Evolutionary conservation across 2,329 filamentous ascomycete genomes (phyloP), one percentile per base, ranked within the genome.

Genomic region (Orbilia oligospora): DNA sequence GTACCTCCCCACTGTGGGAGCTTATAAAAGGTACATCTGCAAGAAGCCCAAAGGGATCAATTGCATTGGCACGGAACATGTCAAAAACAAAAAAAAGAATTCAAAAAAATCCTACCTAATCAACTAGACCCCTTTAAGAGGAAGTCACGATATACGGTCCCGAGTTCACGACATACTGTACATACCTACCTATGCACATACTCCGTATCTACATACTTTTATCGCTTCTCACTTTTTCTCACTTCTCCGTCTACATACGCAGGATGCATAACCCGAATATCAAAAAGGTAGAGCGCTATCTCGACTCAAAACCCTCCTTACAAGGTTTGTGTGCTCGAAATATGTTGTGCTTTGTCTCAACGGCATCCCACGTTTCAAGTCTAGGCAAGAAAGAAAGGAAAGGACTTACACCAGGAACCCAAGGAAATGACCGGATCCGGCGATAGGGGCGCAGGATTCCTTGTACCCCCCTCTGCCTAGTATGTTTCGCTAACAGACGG

Each of bases 81-180:
- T 68, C 33, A 30, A 53, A 68, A 53, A 33, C n/a, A n/a, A n/a
- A 53, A 33, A 27, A n/a, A n/a, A 18, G 41, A 46, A n/a, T 14
- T n/a, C 41, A 46, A 30, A 22, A 20, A 18, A n/a, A n/a, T n/a
- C 41, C 22, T 33, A 30, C 27, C 27, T 30, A 30, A 30, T 30
- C n/a, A 44, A 24, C 71, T 76, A 76, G 56, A 38, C 72, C 51
- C 22, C 44, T 76, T 76, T 68, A 53, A 63, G 72, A 51, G 53
- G 66, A 22, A 76, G 72, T 76, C 72, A 76, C 72, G 72, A 71
- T 66, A 65, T 51, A 58, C 48, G 66, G 58, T 76, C 72, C 72
- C 72, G 72, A 76, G 72, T 76, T 65, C 66, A 70, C 51, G 56
- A 73, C 66, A 44, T 46, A n/a, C n/a, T n/a, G n/a, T n/a, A n/a